Base-by-base conservation (phyloP, 495 filamentous ascomycete species). In the Staphylotrichum longicolle region DNA sequence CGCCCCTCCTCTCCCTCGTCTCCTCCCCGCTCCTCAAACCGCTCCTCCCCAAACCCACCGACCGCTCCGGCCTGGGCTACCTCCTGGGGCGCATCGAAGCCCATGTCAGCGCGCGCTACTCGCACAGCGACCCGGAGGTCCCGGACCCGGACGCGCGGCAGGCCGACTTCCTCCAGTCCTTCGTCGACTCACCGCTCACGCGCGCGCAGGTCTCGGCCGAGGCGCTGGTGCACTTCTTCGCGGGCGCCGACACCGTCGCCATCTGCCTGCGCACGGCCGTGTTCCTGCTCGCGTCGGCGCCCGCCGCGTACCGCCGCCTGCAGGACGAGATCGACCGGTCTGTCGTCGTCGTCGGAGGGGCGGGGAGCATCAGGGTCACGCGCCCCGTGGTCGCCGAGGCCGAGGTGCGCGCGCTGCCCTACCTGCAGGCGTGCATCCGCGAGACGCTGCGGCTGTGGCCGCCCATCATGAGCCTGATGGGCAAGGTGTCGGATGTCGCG, bases 381-480 rank as follows among this genome's bases (percentile, higher is more conserved):
- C 49, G 49, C 12, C 49, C 49, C 4, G 49, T 51, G 4, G 37
- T 51, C 15, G 32, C 49, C 4, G 49, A 51, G 5, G 49, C 33
- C 4, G 49, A 51, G 49, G 7, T 12, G 12, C 15, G 3, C 2
- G 33, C 35, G 49, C 14, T 51, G 33, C n/a, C 6, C 11, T 51
- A 35, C 49, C 11, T 51, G 5, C 49, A 51, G 49, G 49, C 49
- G 7, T 51, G 49, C 33, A 35, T 51, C 49, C 14, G 5, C 33
- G 49, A 51, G 27, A 32, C 32, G 32, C 35, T 51, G 14, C 48
- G 48, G 10, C 35, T 11, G 30, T 51, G 49, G 49, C 49, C 49
- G 33, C 49, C 49, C 6, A 6, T 51, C 0, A 35, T 12, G 6
- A 33, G 49, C 0, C 7, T 51, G 33, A 32, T 35, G 33, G 49